Evolutionary conservation across 345 rosid species (phyloP), one percentile per base, ranked within the genome.

Genomic region (Eucalyptus sideroxylon): DNA sequence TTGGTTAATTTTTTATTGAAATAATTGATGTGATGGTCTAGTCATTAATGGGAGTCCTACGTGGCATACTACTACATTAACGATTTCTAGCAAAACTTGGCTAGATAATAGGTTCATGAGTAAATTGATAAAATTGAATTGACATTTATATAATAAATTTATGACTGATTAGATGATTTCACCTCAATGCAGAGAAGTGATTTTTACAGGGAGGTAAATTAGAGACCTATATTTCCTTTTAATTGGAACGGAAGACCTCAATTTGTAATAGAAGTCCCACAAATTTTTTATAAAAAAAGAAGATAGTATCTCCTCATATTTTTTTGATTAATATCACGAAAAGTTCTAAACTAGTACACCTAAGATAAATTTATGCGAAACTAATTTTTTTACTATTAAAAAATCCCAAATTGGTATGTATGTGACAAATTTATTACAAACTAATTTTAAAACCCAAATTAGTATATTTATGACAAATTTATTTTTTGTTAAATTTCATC

Each of bases 401-500:
- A 53, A 53, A 19, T 53, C 24, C 24, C 24, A 53, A 53, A 53
- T 11, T 8, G 2, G 5, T 53, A 53, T 21, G 24, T 19, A 19
- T 19, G 9, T 53, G 59, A 53, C 19, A 53, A 53, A 8, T 53
- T 53, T 19, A 53, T 8, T 8, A 8, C 2, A 19, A 53, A 53
- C 10, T 53, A 53, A 53, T 53, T 53, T 53, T 53, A 53, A 19
- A 53, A 0, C 56, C 9, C 9, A 19, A 19, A 53, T 53, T 19
- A 53, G 4, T 19, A 53, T 21, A 53, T 53, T 53, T 53, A 53
- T 19, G 10, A 53, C 0, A 53, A 53, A 3, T 53, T 19, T 19
- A 8, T 1, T 53, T 1, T 8, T 0, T 2, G 0, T 53, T 53
- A 19, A 0, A 2, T 53, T 53, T 21, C 11, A 8, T 53, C 9